Evolutionary conservation across 2,329 filamentous ascomycete species (phyloP).

Genomic region (Teratosphaeria destructans): DNA sequence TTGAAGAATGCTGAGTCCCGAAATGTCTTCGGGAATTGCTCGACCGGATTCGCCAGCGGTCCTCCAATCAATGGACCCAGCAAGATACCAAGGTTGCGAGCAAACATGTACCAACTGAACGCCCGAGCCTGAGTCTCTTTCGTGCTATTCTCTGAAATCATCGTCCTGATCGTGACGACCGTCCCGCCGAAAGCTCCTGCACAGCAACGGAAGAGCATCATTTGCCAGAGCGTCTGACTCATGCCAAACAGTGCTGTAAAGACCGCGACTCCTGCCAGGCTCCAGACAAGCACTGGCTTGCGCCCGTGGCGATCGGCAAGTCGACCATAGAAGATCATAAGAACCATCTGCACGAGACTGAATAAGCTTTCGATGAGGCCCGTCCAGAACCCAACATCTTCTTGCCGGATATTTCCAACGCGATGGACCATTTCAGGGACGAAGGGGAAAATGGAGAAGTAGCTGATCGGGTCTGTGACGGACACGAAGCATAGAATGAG

Average conservation of each 20-base stretch:
- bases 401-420: conserved; percentile 49
- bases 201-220: conserved; percentile 61
- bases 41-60: conserved; percentile 54
- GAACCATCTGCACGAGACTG: conserved; percentile 62
- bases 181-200: conserved; percentile 66
- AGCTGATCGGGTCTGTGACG: conserved; percentile 66
- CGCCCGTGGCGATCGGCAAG: conserved; percentile 59
- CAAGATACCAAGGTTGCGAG: conserved; percentile 61
- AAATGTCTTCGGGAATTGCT: conserved; percentile 52
- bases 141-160: conserved; percentile 65
- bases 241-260: conserved; percentile 59
- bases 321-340: conserved; percentile 66
- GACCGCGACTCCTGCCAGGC: conserved; percentile 52
- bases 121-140: conserved; percentile 58
- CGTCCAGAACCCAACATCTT: conserved; percentile 70
- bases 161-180: conserved; percentile 63
- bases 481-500: conserved; percentile 63
- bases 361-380: conserved; percentile 65
- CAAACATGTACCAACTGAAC: conserved; percentile 69
- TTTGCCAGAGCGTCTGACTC: conserved; percentile 57
- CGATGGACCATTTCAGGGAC: conserved; percentile 66
- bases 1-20: conserved; percentile 47
- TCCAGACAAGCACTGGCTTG: conserved; percentile 61
- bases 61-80: conserved; percentile 60
- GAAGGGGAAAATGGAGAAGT: conserved; percentile 74